These are phyloP conservation scores for Fusarium mangiferae DNA, from an alignment of 2,329 filamentous ascomycete genomes.

Conservation along the genomic window DNA sequence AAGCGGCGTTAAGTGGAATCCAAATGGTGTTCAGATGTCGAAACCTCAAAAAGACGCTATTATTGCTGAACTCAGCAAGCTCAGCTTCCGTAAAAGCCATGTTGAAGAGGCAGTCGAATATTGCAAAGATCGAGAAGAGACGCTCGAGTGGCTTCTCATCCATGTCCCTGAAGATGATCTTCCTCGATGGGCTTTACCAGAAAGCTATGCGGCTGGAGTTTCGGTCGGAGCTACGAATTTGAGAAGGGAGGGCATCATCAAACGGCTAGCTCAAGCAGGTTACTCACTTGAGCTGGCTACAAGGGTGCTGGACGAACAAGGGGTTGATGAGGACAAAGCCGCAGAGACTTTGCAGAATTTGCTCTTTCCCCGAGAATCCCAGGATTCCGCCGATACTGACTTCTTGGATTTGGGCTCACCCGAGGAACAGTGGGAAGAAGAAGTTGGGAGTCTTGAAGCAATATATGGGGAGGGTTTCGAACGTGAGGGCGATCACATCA, in stretches of 20 bases:
- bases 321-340: constrained; percentile 78
- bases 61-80: constrained; percentile 76
- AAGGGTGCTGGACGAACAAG: constrained; percentile 76
- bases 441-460: constrained; percentile 83
- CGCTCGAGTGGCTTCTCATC: constrained; percentile 94
- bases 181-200: constrained; percentile 91
- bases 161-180: constrained; percentile 97
- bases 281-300: constrained; percentile 88
- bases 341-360: constrained; percentile 80
- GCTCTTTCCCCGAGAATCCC: constrained; percentile 42
- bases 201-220: constrained; percentile 90
- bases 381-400: constrained; percentile 45
- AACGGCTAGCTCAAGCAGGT: constrained; percentile 82
- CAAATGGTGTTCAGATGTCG: constrained; percentile 75
- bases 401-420: constrained; percentile 62
- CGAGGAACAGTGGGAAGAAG: constrained; percentile 82
- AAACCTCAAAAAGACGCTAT: constrained; percentile 66
- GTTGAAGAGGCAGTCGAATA: constrained; percentile 86
- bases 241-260: constrained; percentile 82
- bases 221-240: constrained; percentile 85
- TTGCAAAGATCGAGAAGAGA: constrained; percentile 92
- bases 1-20: constrained; percentile 86
- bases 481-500: constrained; percentile 69
- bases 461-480: constrained; percentile 83
- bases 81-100: constrained; percentile 91